Evolutionary conservation across 2,329 filamentous ascomycete genomes (phyloP).

Genomic region (Truncatella angustata): DNA sequence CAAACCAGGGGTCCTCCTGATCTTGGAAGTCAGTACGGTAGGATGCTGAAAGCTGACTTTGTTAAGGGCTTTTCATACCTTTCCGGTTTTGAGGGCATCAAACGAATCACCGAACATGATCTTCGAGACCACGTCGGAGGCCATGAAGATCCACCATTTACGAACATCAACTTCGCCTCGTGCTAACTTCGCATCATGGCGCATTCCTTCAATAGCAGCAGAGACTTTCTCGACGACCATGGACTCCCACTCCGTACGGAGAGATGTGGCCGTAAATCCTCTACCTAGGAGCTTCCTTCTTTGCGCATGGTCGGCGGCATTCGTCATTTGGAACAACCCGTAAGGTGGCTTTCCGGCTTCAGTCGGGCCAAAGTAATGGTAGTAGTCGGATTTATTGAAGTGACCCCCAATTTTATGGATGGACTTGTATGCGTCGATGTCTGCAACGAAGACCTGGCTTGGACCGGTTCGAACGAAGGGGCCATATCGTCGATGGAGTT

Average conservation of each 20-base stretch:
- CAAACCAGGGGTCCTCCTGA: constrained; percentile 42
- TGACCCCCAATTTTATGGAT: constrained; percentile 24
- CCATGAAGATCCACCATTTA: constrained; percentile 54
- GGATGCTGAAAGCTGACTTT: background rate
- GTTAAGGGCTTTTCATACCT: background rate
- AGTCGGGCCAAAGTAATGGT: constrained; percentile 9
- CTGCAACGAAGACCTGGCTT: constrained; percentile 22
- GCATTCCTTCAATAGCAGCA: constrained; percentile 30
- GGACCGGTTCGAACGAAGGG: constrained; percentile 26
- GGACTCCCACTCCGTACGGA: constrained; percentile 8
- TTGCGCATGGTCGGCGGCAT: constrained; percentile 35
- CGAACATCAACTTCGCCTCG: constrained; percentile 41
- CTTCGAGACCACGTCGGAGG: constrained; percentile 52
- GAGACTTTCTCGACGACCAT: constrained; percentile 15
- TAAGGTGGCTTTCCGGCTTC: background rate
- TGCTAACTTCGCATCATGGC: constrained; percentile 37
- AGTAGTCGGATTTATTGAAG: constrained; percentile 19
- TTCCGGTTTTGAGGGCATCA: constrained; percentile 44
- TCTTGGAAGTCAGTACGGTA: background rate
- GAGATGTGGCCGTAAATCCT: background rate
- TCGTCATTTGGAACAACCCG: constrained; percentile 37
- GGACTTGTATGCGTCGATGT: constrained; percentile 16
- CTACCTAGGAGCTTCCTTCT: constrained; percentile 38
- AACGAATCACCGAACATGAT: constrained; percentile 55
- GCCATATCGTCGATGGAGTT: constrained; percentile 11